Base-by-base conservation (phyloP, 2,329 filamentous ascomycete species). In the Nemania serpens region DNA sequence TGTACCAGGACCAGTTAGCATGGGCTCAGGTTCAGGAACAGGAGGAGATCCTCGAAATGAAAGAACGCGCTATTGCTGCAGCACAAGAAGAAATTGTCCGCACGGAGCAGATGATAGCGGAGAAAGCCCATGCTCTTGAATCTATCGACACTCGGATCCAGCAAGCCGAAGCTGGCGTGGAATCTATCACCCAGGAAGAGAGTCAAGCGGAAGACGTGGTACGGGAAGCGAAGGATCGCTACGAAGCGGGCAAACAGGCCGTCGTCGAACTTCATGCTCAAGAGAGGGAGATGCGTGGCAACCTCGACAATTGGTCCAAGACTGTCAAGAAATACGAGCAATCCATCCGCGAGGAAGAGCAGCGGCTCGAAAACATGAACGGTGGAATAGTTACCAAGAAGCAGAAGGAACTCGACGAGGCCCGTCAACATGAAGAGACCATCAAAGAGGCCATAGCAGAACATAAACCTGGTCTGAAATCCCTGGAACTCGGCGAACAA, bases 1-100 rank as follows among this genome's bases (percentile, higher is more conserved):
- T 84, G 22, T 79, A 90, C 46, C 78, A 81, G 45, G 81, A 84
- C 17, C 89, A 96, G 76, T 80, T 91, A 64, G 88, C 90, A n/a
- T 99, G 95, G 95, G 85, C 87, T 22, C 91, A 96, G 71, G 93
- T 98, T 1, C 84, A 88, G 50, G 87, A 91, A 58, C 83, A 91
- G 73, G 94, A 98, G 75, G 77, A 75, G 37, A 70, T 76, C 2
- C 71, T 88, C 0, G 52, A 68, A 45, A 72, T 75, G 49, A 73
- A 74, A 60, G 70, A 72, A 48, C 59, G 67, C 6, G 68, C 59
- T 12, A 63, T 70, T 25, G 58, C 73, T 17, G 58, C 66, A 20
- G 67, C 69, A 7, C 68, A 75, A 3, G 73, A 79, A 42, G 69
- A 75, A 13, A 73, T 84, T 34, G 69, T 73, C 11, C 72, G 71